Evolutionary conservation across 2,329 filamentous ascomycete genomes (phyloP).

Genomic region (Torrubiella hemipterigena): DNA sequence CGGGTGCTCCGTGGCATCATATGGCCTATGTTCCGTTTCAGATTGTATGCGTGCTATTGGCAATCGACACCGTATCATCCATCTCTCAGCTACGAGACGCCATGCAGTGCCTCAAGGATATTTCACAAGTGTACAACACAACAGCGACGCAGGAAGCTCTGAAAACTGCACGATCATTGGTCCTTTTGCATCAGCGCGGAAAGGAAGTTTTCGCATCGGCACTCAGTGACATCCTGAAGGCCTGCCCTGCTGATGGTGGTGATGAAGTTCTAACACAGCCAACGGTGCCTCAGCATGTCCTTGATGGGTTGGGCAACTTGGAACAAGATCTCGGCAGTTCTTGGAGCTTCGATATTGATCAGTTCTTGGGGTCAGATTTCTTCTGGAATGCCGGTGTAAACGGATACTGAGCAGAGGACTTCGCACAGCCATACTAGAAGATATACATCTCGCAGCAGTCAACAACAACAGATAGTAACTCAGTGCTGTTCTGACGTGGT

Average conservation of each 20-base stretch:
- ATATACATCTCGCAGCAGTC: too few relatives aligned
- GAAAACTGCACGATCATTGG: constrained; percentile 39
- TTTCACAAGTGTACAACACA: constrained; percentile 30
- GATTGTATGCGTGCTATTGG: constrained; percentile 40
- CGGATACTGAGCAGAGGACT: background rate
- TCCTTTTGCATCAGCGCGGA: constrained; percentile 37
- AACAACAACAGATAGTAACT: too few relatives aligned
- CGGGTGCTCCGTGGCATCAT: constrained; percentile 43
- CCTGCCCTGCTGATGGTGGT: constrained; percentile 17
- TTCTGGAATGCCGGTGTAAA: constrained; percentile 7
- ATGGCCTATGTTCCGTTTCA: constrained; percentile 49
- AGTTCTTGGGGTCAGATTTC: constrained; percentile 17
- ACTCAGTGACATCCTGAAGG: constrained; percentile 24
- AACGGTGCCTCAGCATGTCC: constrained; percentile 16
- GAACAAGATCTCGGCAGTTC: constrained; percentile 30
- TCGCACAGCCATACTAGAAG: too few relatives aligned
- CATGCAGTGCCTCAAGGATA: constrained; percentile 31
- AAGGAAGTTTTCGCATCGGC: constrained; percentile 29
- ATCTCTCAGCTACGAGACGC: constrained; percentile 35
- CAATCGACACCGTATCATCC: constrained; percentile 38
- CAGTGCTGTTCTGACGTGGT: too few relatives aligned
- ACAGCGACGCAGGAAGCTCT: constrained; percentile 38
- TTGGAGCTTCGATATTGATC: constrained; percentile 30
- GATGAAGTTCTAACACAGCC: constrained; percentile 5
- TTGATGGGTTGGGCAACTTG: constrained; percentile 29